These are phyloP conservation scores for Rickenella mellea DNA, from an alignment of 768 basidiomycete species.

Conservation along the genomic window DNA sequence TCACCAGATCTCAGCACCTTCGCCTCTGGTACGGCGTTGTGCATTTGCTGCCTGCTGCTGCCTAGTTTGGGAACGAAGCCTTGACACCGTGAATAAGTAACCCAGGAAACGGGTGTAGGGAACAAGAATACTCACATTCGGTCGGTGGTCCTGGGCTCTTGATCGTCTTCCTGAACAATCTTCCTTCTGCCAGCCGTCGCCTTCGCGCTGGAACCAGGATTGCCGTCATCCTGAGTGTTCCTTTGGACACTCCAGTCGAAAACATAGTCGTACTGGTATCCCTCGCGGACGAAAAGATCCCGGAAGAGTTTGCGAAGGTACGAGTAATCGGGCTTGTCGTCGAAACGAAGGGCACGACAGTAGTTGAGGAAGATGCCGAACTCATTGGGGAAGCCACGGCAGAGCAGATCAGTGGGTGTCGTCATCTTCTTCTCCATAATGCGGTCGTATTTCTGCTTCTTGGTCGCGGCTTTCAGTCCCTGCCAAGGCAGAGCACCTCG, in stretches of 20 bases:
- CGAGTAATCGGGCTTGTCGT: constrained; percentile 51
- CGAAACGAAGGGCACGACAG: constrained; percentile 45
- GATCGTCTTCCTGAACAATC: constrained; percentile 75
- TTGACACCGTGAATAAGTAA: constrained; percentile 21
- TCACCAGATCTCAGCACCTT: constrained; percentile 45
- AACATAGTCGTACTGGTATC: constrained; percentile 98
- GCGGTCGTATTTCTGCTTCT: constrained; percentile 99
- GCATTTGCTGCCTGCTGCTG: constrained; percentile 60
- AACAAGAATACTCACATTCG: constrained; percentile 61
- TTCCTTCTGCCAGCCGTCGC: constrained; percentile 58
- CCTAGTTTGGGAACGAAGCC: constrained; percentile 83
- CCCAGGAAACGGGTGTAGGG: constrained; percentile 9
- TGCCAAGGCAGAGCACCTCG: constrained; percentile 98
- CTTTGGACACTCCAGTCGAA: constrained; percentile 97
- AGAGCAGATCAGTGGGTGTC: constrained; percentile 56
- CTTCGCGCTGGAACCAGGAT: constrained; percentile 26
- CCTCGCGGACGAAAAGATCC: constrained; percentile 93
- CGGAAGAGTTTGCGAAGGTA: constrained; percentile 63
- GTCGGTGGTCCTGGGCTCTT: constrained; percentile 69
- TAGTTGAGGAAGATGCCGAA: constrained; percentile 50
- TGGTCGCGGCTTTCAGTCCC: constrained; percentile 98
- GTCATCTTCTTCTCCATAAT: constrained; percentile 99
- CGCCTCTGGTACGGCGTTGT: constrained; percentile 32
- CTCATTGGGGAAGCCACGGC: constrained; percentile 47
- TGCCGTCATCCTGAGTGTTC: constrained; percentile 54